phyloP scores from a whole-genome alignment of 139 green algal genomes.

The Micractinium conductrix region DNA sequence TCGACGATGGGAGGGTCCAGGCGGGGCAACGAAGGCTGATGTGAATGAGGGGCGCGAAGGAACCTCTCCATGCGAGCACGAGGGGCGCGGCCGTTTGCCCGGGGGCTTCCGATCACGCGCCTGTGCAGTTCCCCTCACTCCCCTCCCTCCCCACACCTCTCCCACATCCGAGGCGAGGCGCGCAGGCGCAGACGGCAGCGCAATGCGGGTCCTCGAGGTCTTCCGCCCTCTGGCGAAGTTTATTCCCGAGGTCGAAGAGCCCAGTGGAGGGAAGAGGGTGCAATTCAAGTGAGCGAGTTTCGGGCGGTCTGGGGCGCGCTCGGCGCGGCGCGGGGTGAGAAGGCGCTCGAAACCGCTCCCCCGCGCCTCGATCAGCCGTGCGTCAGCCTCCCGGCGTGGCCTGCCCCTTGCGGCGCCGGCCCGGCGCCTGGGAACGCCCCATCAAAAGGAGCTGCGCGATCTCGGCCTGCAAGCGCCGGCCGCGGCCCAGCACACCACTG shows the following conservation, averaged over 20 bases:
- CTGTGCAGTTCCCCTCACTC: background rate
- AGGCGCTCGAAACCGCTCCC: background rate
- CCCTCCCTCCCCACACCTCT: background rate
- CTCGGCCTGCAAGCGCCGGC: background rate
- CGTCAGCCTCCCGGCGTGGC: no score
- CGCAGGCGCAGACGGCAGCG: background rate
- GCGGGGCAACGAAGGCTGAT: no score
- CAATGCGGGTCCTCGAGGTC: slow-evolving; percentile 16
- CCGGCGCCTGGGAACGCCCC: background rate
- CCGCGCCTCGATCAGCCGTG: background rate
- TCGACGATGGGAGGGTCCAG: no score
- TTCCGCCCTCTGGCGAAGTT: slow-evolving; percentile 5
- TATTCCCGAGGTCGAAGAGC: slow-evolving; percentile 24
- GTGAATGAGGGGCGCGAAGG: background rate
- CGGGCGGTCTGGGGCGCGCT: no score
- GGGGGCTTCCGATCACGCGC: background rate
- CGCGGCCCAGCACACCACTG: background rate
- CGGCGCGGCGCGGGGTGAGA: background rate
- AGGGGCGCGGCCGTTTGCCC: background rate
- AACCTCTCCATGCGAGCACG: background rate
- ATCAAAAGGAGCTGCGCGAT: background rate
- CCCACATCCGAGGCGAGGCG: background rate
- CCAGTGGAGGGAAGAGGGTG: slow-evolving; percentile 23
- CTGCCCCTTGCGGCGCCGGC: no score
- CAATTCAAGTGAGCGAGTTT: slow-evolving; percentile 39